Base-by-base conservation (phyloP, 2,329 filamentous ascomycete genomes). In the Monilinia vaccinii-corymbosi region DNA sequence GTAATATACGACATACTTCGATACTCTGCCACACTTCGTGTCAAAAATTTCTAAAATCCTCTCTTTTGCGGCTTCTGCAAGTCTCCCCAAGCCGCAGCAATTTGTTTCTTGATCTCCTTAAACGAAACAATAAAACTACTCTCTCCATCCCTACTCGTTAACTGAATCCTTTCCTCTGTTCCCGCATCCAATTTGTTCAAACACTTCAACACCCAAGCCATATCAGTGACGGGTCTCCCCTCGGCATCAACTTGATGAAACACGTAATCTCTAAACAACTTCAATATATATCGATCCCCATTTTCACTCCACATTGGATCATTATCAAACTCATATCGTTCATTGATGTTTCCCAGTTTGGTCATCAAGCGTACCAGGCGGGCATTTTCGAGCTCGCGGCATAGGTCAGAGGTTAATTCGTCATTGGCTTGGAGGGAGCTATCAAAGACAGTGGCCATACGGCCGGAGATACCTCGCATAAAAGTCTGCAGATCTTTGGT, bases 191-290 rank as follows among this genome's bases (percentile, higher is more conserved):
- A 78, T 72, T 96, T 97, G 76, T 95, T 97, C 66, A 99, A 75
- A 70, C 88, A 93, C 31, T 81, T 83, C 49, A 99, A 74, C 64
- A 97, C 90, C 75, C 97, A 92, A 3, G 88, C 93, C 61, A 97
- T 78, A 71, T 97, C 89, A 6, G 96, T 79, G 1, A 92, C 87
- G 0, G 94, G 88, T 57, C 89, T 87, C 16, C 91, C 91, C 60
- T 90, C 85, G 34, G 83, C 81, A 71, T 97, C 91, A 14, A 97
- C 91, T 70, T 96, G 92, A 73, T 99, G 94, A 75, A 97, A 99
- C 45, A 97, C 90, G 69, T 95, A 97, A 74, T 99, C 94, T 53
- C 94, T 84, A 78, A 97, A 97, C 10, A 99, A 81, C 75, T 96
- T 97, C 65, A 99, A 79, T 71, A 90, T 88, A 72, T 96, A 97